Percentiles rank a stretch among this genome's conserved stretches.
phyloP scores from a whole-genome alignment of 2,329 filamentous ascomycete species.

The Aureobasidium melanogenum region DNA sequence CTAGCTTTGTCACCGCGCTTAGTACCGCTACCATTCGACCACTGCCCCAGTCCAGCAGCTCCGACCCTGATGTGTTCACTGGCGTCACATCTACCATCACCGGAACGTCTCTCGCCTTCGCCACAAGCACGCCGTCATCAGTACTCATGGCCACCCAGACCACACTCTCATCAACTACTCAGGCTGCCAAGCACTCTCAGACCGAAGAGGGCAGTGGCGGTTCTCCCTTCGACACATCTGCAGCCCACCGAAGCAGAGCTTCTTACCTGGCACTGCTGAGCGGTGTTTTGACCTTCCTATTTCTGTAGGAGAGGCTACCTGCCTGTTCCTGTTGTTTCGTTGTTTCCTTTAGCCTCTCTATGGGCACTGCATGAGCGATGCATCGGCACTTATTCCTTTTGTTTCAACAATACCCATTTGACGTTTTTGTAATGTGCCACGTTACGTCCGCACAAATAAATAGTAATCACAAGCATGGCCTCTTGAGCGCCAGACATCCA shows the following conservation, averaged over 20 bases:
- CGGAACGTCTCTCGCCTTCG: neutral
- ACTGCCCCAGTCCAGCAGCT: neutral
- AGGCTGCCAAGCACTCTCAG: neutral
- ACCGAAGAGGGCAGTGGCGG: neutral
- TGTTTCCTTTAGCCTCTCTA: neutral
- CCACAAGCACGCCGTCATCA: constrained; percentile 3
- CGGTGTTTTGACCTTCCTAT: neutral
- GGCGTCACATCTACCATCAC: constrained; percentile 1
- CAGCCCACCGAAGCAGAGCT: neutral
- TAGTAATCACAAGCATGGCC: constrained; percentile 1
- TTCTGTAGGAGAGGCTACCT: neutral
- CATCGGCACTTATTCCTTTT: neutral
- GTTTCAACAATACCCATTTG: constrained; percentile 4
- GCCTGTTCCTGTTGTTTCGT: neutral
- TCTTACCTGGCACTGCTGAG: neutral
- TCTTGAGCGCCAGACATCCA: neutral
- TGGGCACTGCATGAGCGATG: constrained; percentile 1
- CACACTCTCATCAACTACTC: neutral
- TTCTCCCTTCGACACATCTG: neutral
- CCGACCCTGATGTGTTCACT: neutral
- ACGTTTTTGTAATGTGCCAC: constrained; percentile 3
- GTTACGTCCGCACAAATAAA: neutral
- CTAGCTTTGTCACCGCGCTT: neutral
- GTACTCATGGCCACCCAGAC: neutral
- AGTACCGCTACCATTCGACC: neutral